phyloP scores from a whole-genome alignment of 2,329 filamentous ascomycete species.

The Alternaria triticimaculans region DNA sequence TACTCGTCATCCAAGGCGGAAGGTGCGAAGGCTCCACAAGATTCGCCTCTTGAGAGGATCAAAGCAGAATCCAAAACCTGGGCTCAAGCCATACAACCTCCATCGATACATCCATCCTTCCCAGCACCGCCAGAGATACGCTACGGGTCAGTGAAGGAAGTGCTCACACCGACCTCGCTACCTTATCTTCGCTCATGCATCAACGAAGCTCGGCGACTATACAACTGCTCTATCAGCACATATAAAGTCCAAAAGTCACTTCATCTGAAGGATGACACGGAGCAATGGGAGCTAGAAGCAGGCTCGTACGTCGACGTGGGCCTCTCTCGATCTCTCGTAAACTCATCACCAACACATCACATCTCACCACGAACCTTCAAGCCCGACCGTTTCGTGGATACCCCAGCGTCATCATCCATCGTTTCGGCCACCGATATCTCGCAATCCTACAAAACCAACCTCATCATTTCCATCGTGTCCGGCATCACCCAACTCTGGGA shows the following conservation, averaged over 20 bases:
- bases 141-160: slow-evolving; percentile 22
- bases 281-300: slow-evolving; percentile 34
- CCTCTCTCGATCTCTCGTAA: slow-evolving; percentile 38
- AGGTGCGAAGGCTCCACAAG: slow-evolving; percentile 5
- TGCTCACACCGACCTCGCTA: slow-evolving; percentile 20
- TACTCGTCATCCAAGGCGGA: slow-evolving; percentile 23
- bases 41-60: slow-evolving; percentile 31
- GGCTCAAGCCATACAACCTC: slow-evolving; percentile 43
- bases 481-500: slow-evolving; percentile 47
- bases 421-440: slow-evolving; percentile 17
- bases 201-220: slow-evolving; percentile 40
- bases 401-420: slow-evolving; percentile 22
- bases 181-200: slow-evolving; percentile 41
- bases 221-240: slow-evolving; percentile 31
- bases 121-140: slow-evolving; percentile 44
- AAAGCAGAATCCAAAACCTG: slow-evolving; percentile 37
- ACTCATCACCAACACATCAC: slow-evolving; percentile 35
- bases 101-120: slow-evolving; percentile 46
- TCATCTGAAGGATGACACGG: slow-evolving; percentile 30
- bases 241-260: slow-evolving; percentile 29
- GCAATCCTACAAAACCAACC: slow-evolving; percentile 29
- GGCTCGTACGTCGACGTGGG: slow-evolving; percentile 41
- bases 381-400: slow-evolving; percentile 34
- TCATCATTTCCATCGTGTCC: slow-evolving; percentile 38
- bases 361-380: slow-evolving; percentile 31